These are phyloP conservation scores for Cordyceps militaris DNA, from an alignment of 2,329 filamentous ascomycete species.

Conservation along the genomic window DNA sequence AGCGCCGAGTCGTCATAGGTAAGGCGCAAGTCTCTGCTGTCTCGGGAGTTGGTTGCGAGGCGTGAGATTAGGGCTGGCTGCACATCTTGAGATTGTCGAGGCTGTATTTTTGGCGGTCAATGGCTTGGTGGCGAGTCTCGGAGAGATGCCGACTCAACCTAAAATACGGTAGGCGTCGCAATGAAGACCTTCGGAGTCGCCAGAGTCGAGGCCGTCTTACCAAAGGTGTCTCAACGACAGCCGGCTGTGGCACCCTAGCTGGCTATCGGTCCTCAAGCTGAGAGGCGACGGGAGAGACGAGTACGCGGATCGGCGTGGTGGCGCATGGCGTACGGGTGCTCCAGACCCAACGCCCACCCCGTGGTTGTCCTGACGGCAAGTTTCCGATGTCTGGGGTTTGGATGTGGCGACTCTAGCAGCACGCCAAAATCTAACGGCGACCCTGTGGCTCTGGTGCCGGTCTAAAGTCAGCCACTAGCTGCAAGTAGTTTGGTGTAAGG, in stretches of 20 bases:
- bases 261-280: conserved; percentile 8
- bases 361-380: conserved; percentile 6
- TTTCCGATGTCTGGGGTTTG: conserved; percentile 9
- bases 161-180: neutral
- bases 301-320: conserved; percentile 8
- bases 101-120: neutral
- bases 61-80: neutral
- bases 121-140: conserved; percentile 4
- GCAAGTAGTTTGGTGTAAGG: neutral
- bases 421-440: conserved; percentile 6
- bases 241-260: conserved; percentile 9
- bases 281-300: conserved; percentile 4
- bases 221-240: conserved; percentile 9
- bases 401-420: neutral
- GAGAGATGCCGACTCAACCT: conserved; percentile 4
- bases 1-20: neutral
- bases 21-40: neutral
- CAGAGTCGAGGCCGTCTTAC: conserved; percentile 6
- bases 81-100: neutral
- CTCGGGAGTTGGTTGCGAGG: neutral
- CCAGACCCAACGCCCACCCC: conserved; percentile 1
- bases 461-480: neutral
- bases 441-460: conserved; percentile 2
- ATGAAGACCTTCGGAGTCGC: neutral
- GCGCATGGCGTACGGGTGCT: conserved; percentile 9